Evolutionary conservation across 352 stramenopile genomes (phyloP).

Genomic region (Phytophthora ramorum): DNA sequence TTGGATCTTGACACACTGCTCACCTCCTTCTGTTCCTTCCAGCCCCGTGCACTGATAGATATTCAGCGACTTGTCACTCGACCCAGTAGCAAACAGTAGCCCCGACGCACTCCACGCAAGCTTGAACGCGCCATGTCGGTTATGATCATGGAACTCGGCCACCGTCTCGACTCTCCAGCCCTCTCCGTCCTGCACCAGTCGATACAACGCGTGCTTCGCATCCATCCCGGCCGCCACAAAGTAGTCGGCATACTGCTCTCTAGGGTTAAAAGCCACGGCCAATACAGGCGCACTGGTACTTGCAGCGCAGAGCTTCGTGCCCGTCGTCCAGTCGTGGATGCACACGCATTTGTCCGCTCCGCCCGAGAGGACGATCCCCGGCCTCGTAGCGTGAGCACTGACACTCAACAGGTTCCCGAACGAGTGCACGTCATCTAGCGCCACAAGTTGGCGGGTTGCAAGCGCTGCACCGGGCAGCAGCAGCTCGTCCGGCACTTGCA

Average conservation of each 20-base stretch:
- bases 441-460: slow-evolving; percentile 27
- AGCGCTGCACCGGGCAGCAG: slow-evolving; percentile 60
- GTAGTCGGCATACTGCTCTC: slow-evolving; percentile 41
- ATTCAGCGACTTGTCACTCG: slow-evolving; percentile 80
- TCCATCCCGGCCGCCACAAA: slow-evolving; percentile 83
- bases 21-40: background rate
- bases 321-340: slow-evolving; percentile 69
- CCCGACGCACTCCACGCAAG: slow-evolving; percentile 67
- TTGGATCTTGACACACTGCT: slow-evolving; percentile 67
- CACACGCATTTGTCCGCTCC: slow-evolving; percentile 80
- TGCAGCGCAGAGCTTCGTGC: slow-evolving; percentile 49
- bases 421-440: slow-evolving; percentile 60
- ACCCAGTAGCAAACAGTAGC: slow-evolving; percentile 69
- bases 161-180: slow-evolving; percentile 54
- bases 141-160: slow-evolving; percentile 73
- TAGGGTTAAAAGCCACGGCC: slow-evolving; percentile 68
- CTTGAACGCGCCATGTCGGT: slow-evolving; percentile 68
- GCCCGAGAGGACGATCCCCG: slow-evolving; percentile 61
- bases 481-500: slow-evolving; percentile 75
- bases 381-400: slow-evolving; percentile 43
- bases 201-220: slow-evolving; percentile 64
- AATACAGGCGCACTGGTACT: slow-evolving; percentile 60
- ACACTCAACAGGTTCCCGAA: slow-evolving; percentile 79
- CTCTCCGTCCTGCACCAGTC: slow-evolving; percentile 39
- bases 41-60: slow-evolving; percentile 62